phyloP scores from a whole-genome alignment of 2,329 filamentous ascomycete genomes.

The Aspergillus tamarii region DNA sequence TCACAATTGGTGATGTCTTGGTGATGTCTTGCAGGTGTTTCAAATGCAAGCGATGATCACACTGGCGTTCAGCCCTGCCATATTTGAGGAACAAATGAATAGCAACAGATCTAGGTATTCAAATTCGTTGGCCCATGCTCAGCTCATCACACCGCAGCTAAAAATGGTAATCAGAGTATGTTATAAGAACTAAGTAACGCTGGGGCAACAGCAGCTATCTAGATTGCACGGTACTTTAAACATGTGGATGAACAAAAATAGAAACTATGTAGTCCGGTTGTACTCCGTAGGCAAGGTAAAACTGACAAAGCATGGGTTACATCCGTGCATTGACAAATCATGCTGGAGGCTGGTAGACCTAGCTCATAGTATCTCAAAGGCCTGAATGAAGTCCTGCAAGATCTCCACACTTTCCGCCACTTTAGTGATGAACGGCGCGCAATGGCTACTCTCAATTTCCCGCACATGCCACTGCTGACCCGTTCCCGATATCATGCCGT shows the following conservation, averaged over 20 bases:
- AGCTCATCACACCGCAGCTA: background rate
- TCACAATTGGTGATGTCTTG: background rate
- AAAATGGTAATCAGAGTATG: background rate
- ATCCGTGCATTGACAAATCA: background rate
- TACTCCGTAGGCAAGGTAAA: background rate
- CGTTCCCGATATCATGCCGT: slow-evolving; percentile 28
- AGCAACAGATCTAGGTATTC: background rate
- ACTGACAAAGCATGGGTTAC: background rate
- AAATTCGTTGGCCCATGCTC: background rate
- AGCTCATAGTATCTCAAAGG: background rate
- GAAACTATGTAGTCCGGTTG: background rate
- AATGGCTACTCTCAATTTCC: slow-evolving; percentile 21
- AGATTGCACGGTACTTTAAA: background rate
- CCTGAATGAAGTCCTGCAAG: background rate
- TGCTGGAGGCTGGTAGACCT: background rate
- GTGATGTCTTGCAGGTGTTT: background rate
- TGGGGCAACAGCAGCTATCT: no score
- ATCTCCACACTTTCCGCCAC: slow-evolving; percentile 1
- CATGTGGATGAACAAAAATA: background rate
- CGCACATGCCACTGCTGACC: slow-evolving; percentile 26
- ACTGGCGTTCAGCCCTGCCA: background rate
- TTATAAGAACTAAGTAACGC: background rate
- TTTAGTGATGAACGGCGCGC: slow-evolving; percentile 19
- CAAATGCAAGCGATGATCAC: background rate
- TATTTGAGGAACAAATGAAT: no score